Base-by-base conservation (phyloP, 192 early-diverging fungal genomes). In the Gigaspora rosea region DNA sequence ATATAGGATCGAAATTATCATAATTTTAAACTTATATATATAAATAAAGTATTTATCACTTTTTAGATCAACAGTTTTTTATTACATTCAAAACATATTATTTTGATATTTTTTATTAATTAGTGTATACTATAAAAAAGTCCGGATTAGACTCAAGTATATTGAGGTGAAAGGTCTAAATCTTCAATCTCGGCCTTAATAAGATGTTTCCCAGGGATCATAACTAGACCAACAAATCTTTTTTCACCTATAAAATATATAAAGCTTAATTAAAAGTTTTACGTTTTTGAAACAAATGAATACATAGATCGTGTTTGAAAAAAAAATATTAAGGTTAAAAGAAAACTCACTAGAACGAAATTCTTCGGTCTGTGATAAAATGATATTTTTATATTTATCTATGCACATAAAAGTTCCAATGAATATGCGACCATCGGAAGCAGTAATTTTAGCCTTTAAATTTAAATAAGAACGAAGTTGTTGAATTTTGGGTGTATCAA, bases 201-300 rank as follows among this genome's bases (percentile, higher is more conserved):
- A 10, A 93, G 65, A 76, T 93, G 91, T 46, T 87, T 87, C 57
- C 93, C 93, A 12, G 93, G 93, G 15, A 94, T 88, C 93, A 94
- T 93, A 61, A 93, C 83, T 51, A 92, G 68, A 4, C 93, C 93
- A 16, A 94, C 91, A 64, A 90, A 86, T 49, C 91, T 74, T 35
- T 82, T 70, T 57, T 90, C 85, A 69, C 78, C 89, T 87, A 63
- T 35, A 50, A 69, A 62, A 18, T 54, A 50, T 33, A 73, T 16
- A 49, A 41, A 63, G 8, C 35, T 41, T 35, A 35, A 66, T 61
- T 66, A 72, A 20, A 57, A 11, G 13, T 16, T 27, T 0, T 27
- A 27, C 27, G 27, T 27, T 27, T 27, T 27, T 27, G 27, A 27
- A 27, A 27, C 27, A 27, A 27, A 27, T 27, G 27, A 27, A 27